Evolutionary conservation across 129 eudicot species (phyloP).

Genomic region (Saussurea involucrata): DNA sequence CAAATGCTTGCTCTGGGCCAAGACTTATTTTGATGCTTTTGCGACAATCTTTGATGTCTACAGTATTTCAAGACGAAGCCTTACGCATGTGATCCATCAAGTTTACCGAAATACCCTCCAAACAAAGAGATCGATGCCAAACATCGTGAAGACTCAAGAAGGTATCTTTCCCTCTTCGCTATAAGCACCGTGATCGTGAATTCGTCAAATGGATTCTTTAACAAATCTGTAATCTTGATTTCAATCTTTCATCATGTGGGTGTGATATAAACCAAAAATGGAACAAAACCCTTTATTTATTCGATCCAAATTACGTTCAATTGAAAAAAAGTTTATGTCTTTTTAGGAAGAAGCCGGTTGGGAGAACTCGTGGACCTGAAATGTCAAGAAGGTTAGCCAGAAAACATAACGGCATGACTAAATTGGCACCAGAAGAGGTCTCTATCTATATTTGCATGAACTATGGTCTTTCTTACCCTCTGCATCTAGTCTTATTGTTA

Average conservation of each 20-base stretch:
- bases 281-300: slow-evolving; percentile 8
- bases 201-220: not conserved
- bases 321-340: not conserved
- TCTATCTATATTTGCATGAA: slow-evolving; percentile 11
- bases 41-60: not conserved
- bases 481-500: slow-evolving; percentile 15
- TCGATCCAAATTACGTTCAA: not conserved
- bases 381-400: slow-evolving; percentile 48
- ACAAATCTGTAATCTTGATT: not conserved
- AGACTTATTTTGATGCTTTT: not conserved
- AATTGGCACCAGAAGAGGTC: slow-evolving; percentile 87
- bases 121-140: slow-evolving; percentile 98
- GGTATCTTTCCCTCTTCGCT: slow-evolving; percentile 35
- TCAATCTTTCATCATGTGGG: not conserved
- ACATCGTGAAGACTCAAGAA: slow-evolving; percentile 73
- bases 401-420: slow-evolving; percentile 65
- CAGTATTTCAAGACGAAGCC: slow-evolving; percentile 88
- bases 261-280: not conserved
- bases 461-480: slow-evolving; percentile 3
- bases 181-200: too few relatives aligned
- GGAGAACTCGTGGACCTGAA: slow-evolving; percentile 78
- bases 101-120: slow-evolving; percentile 89
- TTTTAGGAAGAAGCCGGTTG: slow-evolving; percentile 60
- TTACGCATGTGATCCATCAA: slow-evolving; percentile 90
- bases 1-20: not conserved